Base-by-base conservation (phyloP, 257 asterid genomes). In the Handroanthus guayacan region DNA sequence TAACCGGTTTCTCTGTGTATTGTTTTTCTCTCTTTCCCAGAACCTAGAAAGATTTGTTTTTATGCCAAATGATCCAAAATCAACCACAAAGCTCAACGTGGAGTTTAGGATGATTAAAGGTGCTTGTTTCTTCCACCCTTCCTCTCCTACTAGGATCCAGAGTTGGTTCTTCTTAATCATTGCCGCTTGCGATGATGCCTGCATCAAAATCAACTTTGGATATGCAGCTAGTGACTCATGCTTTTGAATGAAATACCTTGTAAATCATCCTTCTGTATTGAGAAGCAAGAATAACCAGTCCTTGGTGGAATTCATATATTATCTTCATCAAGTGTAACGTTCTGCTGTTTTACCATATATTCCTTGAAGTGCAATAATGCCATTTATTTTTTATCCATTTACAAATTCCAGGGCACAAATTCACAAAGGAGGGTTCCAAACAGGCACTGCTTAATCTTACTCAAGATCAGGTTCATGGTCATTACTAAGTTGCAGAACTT, bases 21-120 rank as follows among this genome's bases (percentile, higher is more conserved):
- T 45, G 31, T 25, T 25, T 25, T 25, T 25, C 31, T 25, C 18
- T 69, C 48, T 75, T 84, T 56, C 71, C 73, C 89, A 95, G 99
- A 86, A 62, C 48, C 78, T 77, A 61, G 97, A 93, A 74, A 88
- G 91, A 78, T 70, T 91, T 56, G 69, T 75, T 38, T 95, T 91
- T 75, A 79, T 77, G 84, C 90, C 98, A 3, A 87, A 83, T 72
- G 98, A 92, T 75, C 93, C 90, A 43, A 88, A 77, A 65, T 88
- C 96, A n/a, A 66, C 88, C 41, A 31, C 78, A 65, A 91, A 78
- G 92, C 85, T 93, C n/a, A 95, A 85, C 66, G 93, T 92, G 82
- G 99, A 92, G 77, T 91, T 92, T 82, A 90, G 83, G 87, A 72
- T 50, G 67, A 86, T 95, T 57, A 91, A 79, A 91, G 98, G 99